Base-by-base conservation (phyloP, 2,329 filamentous ascomycete genomes). In the Scytalidium lignicola region DNA sequence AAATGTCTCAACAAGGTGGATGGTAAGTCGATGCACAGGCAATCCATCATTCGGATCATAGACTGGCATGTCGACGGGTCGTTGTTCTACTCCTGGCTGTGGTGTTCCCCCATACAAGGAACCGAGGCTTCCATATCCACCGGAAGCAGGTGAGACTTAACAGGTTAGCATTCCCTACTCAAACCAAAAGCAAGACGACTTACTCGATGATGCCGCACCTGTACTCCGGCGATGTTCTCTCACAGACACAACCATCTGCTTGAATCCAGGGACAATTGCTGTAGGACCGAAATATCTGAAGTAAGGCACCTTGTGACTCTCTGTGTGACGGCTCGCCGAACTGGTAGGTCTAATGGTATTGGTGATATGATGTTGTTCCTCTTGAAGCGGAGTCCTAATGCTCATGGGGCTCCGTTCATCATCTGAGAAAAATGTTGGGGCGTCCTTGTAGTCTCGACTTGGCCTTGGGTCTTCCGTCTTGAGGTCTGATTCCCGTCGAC, bases 251-350 rank as follows among this genome's bases (percentile, higher is more conserved):
- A 95, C 88, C 88, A 95, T 95, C 66, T 95, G 89, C 67, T 95
- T 95, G 70, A 90, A 95, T 19, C 90, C 90, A 1, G 90, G 90
- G 46, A 93, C 88, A 61, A 95, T 95, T 54, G 90, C 90, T 1
- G 90, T 95, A 0, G 89, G 88, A 0, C 90, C 90, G 63, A 95
- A 93, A 67, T 93, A 95, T 52, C 90, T 78, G 60, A 95, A 95
- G 65, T 93, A 96, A 0, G 90, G 90, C 55, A 95, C 88, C 47
- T 85, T 79, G 61, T 86, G 73, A 28, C 79, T 73, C 64, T 78
- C 74, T 23, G 71, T 66, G 57, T 78, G 72, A 53, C 78, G 70
- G 44, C 74, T 67, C 12, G 49, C 48, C 22, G 57, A 53, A 26
- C 50, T 17, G 5, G 32, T n/a, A 7, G 52, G 22, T 56, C 54